Percentiles rank a stretch among this genome's conserved stretches.
Evolutionary conservation across 2,329 filamentous ascomycete species (phyloP).

Genomic region (Cadophora malorum): DNA sequence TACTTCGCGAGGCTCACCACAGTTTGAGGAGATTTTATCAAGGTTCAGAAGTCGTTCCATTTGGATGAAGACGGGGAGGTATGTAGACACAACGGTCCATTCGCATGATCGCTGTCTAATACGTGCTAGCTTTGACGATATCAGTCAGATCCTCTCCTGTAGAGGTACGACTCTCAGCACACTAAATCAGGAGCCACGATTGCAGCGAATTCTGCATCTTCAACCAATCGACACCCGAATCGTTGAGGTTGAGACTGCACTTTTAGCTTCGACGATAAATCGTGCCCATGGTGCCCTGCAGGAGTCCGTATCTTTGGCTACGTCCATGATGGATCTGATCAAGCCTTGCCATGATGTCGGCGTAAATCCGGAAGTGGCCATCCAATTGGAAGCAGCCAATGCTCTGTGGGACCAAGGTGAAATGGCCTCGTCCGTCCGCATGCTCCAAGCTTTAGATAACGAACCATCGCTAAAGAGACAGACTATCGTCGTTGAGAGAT

Average conservation of each 20-base stretch:
- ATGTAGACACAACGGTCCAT: conserved; percentile 44
- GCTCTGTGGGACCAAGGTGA: conserved; percentile 96
- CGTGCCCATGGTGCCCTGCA: conserved; percentile 83
- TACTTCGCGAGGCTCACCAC: conserved; percentile 61
- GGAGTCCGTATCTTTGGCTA: conserved; percentile 85
- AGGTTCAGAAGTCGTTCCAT: conserved; percentile 68
- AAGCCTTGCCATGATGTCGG: conserved; percentile 71
- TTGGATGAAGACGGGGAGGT: conserved; percentile 88
- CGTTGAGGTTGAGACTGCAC: conserved; percentile 77
- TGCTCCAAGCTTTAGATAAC: conserved; percentile 77
- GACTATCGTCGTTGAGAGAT: conserved; percentile 72
- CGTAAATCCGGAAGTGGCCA: conserved; percentile 76
- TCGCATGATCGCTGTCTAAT: conserved; percentile 30
- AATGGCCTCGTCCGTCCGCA: conserved; percentile 84
- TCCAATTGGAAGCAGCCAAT: conserved; percentile 83
- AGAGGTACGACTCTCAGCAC: conserved; percentile 84
- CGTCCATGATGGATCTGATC: conserved; percentile 81
- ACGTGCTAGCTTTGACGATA: conserved; percentile 70
- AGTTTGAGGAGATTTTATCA: conserved; percentile 66
- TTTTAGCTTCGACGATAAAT: conserved; percentile 77
- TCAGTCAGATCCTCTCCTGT: conserved; percentile 81
- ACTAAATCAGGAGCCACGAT: conserved; percentile 70
- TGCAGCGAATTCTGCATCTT: conserved; percentile 67
- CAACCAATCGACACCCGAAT: conserved; percentile 69
- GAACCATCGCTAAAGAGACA: conserved; percentile 69